A percentile compares a stretch with the other conserved stretches of the same genome.
Conservation (phyloP, 805 yeast species). For the Wickerhamiella cacticola region DNA sequence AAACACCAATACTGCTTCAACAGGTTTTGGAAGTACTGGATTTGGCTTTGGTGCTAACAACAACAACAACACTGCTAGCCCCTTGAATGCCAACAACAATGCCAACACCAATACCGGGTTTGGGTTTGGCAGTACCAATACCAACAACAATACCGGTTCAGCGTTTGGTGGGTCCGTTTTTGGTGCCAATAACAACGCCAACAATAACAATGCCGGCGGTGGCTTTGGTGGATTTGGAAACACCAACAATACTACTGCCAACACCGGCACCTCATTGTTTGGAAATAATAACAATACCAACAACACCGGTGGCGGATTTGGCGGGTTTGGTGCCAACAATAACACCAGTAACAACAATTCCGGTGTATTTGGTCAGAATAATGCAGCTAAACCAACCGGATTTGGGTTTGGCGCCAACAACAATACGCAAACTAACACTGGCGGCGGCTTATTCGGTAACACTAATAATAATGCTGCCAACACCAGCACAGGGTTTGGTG, state of each 20-base stretch:
- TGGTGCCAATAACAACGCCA: conserved; percentile 18
- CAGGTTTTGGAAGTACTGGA: conserved; percentile 4
- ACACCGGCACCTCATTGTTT: conserved; percentile 14
- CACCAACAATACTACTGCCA: conserved; percentile 9
- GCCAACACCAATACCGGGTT: conserved; percentile 14
- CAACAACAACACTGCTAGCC: conserved; percentile 16
- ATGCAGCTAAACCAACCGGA: conserved; percentile 19
- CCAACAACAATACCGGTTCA: neutral
- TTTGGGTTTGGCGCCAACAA: conserved; percentile 26
- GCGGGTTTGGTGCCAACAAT: conserved; percentile 13
- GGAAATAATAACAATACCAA: conserved; percentile 4
- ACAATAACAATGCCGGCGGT: conserved; percentile 15
- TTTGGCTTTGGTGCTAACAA: conserved; percentile 6
- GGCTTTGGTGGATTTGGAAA: conserved; percentile 22
- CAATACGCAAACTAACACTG: conserved; percentile 21
- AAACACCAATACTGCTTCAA: neutral
- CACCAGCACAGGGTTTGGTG: conserved; percentile 8
- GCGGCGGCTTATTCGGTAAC: conserved; percentile 22
- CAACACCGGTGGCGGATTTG: neutral
- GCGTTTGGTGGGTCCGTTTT: conserved; percentile 21
- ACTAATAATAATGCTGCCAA: conserved; percentile 21
- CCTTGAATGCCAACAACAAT: conserved; percentile 1
- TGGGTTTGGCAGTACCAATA: conserved; percentile 14
- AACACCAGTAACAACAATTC: conserved; percentile 21
- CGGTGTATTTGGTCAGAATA: conserved; percentile 2